phyloP scores from a whole-genome alignment of 441 rosid genomes.

The Arabidopsis lyrata region DNA sequence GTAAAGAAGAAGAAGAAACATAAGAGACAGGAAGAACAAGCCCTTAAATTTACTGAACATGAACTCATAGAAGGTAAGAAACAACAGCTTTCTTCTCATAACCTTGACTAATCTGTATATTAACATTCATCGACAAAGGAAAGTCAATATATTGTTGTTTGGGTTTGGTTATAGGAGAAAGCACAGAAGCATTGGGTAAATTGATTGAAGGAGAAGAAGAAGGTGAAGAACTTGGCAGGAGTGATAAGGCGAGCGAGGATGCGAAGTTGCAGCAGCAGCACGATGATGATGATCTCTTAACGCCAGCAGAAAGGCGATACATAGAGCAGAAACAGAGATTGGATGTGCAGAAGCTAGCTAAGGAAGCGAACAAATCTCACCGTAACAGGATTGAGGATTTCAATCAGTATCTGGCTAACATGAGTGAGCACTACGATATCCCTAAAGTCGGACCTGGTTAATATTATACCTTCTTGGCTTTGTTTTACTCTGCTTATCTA shows the following conservation, averaged over 20 bases:
- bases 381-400: conserved; percentile 72
- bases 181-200: conserved; percentile 37
- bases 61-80: conserved; percentile 61
- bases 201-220: conserved; percentile 47
- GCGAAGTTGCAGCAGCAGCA: conserved; percentile 36
- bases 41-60: conserved; percentile 47
- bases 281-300: conserved; percentile 55
- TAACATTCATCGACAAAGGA: conserved; percentile 3
- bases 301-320: conserved; percentile 62
- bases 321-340: conserved; percentile 64
- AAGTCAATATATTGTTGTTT: background rate
- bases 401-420: conserved; percentile 70
- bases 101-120: background rate
- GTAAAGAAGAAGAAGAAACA: conserved; percentile 81
- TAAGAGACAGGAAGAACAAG: conserved; percentile 52
- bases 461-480: conserved; percentile 9
- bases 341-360: conserved; percentile 62
- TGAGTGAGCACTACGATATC: conserved; percentile 76
- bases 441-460: conserved; percentile 78
- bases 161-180: conserved; percentile 48
- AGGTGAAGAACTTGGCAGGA: conserved; percentile 35
- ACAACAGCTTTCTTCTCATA: conserved; percentile 1
- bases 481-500: conserved; percentile 29
- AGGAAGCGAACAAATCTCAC: conserved; percentile 67
- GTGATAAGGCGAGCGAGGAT: conserved; percentile 43